These are phyloP conservation scores for Backusella circina DNA, from an alignment of 192 early-diverging fungal species.

Conservation along the genomic window DNA sequence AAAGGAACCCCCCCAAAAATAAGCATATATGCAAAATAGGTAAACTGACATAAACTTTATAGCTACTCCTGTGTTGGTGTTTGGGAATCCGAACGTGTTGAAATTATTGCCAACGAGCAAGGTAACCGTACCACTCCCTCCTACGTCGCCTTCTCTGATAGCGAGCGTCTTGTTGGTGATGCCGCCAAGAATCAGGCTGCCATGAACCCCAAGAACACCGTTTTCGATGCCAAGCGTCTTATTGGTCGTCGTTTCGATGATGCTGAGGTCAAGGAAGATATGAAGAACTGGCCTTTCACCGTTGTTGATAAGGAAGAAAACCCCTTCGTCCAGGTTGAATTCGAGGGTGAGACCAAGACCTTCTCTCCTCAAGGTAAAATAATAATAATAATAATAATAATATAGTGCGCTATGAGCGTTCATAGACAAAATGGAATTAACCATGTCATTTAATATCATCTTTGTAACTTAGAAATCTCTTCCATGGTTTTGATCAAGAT, in stretches of 20 bases:
- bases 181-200: constrained; percentile 90
- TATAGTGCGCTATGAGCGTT: no score
- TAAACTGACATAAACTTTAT: constrained; percentile 73
- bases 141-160: constrained; percentile 79
- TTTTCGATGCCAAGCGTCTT: constrained; percentile 90
- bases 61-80: constrained; percentile 93
- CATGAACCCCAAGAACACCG: constrained; percentile 88
- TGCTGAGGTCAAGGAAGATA: constrained; percentile 75
- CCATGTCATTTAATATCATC: not conserved
- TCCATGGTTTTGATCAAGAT: constrained; percentile 75
- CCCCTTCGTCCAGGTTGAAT: constrained; percentile 78
- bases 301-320: constrained; percentile 64
- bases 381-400: no score
- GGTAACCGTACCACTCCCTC: constrained; percentile 89
- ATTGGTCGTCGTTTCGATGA: constrained; percentile 88
- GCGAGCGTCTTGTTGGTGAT: constrained; percentile 81
- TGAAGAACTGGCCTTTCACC: constrained; percentile 84
- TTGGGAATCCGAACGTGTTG: constrained; percentile 90
- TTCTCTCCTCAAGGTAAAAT: constrained; percentile 70
- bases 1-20: constrained; percentile 36
- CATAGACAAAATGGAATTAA: no score
- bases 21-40: constrained; percentile 41
- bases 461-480: constrained; percentile 51
- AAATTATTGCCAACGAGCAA: constrained; percentile 94
- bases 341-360: constrained; percentile 77